phyloP scores from a whole-genome alignment of 225 moss, liverwort and hornwort species.

The Pleurozium schreberi region DNA sequence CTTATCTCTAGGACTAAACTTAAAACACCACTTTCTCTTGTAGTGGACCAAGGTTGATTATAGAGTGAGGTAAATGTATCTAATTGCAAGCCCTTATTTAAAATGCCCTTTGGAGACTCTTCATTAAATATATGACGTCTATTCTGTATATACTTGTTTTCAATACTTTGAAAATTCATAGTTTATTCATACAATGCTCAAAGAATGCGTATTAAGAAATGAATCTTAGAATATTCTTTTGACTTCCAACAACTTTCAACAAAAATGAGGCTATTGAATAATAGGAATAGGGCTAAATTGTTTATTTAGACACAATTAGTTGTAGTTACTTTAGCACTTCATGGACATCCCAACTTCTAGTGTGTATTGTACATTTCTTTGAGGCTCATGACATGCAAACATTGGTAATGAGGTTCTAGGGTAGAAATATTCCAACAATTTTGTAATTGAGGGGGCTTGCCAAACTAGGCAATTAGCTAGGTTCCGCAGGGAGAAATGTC shows the following conservation, averaged over 20 bases:
- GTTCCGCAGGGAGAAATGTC: too few species aligned
- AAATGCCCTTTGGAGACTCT: fast-evolving
- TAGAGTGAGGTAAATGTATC: neutral
- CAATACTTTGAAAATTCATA: neutral
- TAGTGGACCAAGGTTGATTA: neutral
- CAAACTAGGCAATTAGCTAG: too few species aligned
- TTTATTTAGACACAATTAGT: neutral
- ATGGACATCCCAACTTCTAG: neutral
- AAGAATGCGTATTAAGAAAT: too few species aligned
- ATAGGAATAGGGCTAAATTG: neutral
- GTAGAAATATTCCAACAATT: too few species aligned
- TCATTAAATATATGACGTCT: neutral
- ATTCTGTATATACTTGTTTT: neutral
- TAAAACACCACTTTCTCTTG: too few species aligned
- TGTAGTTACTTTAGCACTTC: neutral
- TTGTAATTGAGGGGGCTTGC: too few species aligned
- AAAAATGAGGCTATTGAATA: neutral
- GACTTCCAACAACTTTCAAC: neutral
- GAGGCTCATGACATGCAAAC: too few species aligned
- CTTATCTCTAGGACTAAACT: too few species aligned
- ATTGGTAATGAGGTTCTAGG: too few species aligned
- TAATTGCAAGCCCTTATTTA: neutral
- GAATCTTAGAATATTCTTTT: too few species aligned
- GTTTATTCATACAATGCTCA: too few species aligned
- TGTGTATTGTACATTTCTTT: neutral